These are phyloP conservation scores for Amanita thiersii DNA, from an alignment of 768 basidiomycete genomes.

Conservation along the genomic window DNA sequence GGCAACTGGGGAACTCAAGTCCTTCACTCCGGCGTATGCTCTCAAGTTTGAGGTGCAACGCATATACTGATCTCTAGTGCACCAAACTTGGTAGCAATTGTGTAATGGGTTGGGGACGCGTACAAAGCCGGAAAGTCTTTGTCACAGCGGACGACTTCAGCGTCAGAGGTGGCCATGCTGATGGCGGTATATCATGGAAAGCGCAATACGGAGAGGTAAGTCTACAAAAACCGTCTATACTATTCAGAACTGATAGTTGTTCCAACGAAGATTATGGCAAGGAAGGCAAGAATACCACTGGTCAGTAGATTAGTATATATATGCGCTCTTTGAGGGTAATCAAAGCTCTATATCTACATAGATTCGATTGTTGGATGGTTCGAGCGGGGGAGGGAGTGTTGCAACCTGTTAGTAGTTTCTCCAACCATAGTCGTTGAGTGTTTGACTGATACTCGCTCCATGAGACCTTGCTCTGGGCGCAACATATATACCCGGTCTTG, in stretches of 20 bases:
- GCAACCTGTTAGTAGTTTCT: conserved; percentile 22
- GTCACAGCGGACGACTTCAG: conserved; percentile 34
- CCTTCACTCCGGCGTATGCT: conserved; percentile 28
- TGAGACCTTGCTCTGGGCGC: conserved; percentile 26
- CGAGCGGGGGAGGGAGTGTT: conserved; percentile 34
- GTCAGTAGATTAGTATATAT: too few relatives aligned
- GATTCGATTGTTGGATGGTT: conserved; percentile 33
- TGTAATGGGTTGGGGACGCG: conserved; percentile 28
- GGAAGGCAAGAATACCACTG: conserved; percentile 26
- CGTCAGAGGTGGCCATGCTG: conserved; percentile 34
- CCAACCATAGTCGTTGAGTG: neutral
- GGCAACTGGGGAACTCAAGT: conserved; percentile 18
- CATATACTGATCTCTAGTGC: neutral
- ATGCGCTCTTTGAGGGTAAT: too few relatives aligned
- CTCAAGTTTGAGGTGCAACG: neutral
- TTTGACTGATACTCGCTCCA: neutral
- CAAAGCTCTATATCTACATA: conserved; percentile 8
- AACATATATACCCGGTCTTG: conserved; percentile 29
- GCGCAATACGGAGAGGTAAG: conserved; percentile 31
- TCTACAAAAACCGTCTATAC: neutral
- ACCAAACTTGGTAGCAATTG: conserved; percentile 19
- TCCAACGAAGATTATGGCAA: conserved; percentile 20
- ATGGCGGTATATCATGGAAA: conserved; percentile 30
- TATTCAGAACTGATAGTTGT: neutral
- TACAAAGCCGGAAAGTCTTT: conserved; percentile 27